Evolutionary conservation across 441 rosid species (phyloP).

Genomic region (Croton setiger): DNA sequence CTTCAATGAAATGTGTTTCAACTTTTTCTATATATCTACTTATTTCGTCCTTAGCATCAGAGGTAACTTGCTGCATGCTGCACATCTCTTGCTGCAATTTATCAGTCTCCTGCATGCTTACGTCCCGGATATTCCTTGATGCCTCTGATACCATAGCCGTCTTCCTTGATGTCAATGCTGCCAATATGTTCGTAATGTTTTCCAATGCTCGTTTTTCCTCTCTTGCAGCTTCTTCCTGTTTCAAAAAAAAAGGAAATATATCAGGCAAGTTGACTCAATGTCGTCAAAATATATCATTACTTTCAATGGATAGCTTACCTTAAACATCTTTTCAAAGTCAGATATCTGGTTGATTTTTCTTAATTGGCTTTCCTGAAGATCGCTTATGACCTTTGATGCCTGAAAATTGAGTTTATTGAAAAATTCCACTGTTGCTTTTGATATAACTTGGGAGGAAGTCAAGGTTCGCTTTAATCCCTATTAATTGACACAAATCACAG

Average conservation of each 20-base stretch:
- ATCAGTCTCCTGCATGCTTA: constrained; percentile 42
- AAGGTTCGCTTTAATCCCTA: constrained; percentile 60
- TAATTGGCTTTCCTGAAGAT: constrained; percentile 49
- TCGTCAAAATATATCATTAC: not conserved
- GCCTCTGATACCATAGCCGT: constrained; percentile 65
- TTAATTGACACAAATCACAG: constrained; percentile 9
- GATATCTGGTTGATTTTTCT: constrained; percentile 46
- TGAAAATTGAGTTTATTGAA: constrained; percentile 52
- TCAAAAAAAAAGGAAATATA: constrained; percentile 16
- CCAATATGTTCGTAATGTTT: constrained; percentile 58
- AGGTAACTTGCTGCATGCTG: constrained; percentile 54
- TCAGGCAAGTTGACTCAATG: constrained; percentile 7
- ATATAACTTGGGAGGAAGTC: constrained; percentile 54
- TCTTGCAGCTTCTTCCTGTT: constrained; percentile 73
- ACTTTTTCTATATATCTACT: constrained; percentile 40
- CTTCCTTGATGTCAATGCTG: constrained; percentile 59
- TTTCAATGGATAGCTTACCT: constrained; percentile 31
- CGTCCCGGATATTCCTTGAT: constrained; percentile 44
- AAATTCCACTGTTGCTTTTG: constrained; percentile 50
- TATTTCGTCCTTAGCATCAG: constrained; percentile 46
- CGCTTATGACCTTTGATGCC: constrained; percentile 43
- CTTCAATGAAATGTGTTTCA: constrained; percentile 48
- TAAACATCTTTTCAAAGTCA: constrained; percentile 56
- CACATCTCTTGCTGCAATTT: constrained; percentile 52
- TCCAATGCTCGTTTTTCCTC: constrained; percentile 73